phyloP scores from a whole-genome alignment of 345 rosid species.

The Ailanthus altissimus region DNA sequence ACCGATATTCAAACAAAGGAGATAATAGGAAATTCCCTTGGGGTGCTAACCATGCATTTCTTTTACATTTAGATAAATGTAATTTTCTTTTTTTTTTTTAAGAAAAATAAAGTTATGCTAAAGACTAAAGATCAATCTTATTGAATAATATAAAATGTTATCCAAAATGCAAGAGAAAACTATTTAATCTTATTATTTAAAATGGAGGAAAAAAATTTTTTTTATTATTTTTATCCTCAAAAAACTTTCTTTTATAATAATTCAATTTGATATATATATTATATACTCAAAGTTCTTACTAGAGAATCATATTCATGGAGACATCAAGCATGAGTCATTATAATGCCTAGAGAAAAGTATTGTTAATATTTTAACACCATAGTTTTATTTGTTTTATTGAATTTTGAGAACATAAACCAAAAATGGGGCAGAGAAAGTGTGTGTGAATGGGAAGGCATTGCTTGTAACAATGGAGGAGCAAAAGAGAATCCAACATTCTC shows the following conservation, averaged over 20 bases:
- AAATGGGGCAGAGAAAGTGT: constrained; percentile 8
- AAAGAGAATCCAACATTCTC: constrained; percentile 44
- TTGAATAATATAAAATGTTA: too few relatives aligned
- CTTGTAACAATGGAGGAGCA: constrained; percentile 21
- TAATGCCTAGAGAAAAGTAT: constrained; percentile 21
- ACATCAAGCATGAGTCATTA: too few relatives aligned
- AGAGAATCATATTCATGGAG: too few relatives aligned
- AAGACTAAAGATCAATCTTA: too few relatives aligned
- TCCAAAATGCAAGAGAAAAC: too few relatives aligned
- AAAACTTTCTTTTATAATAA: too few relatives aligned
- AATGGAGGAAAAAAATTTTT: too few relatives aligned
- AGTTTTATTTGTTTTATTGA: constrained; percentile 1
- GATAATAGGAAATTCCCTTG: constrained; percentile 31
- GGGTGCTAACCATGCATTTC: constrained; percentile 23
- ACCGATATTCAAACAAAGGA: constrained; percentile 26
- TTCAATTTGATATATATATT: too few relatives aligned
- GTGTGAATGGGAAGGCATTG: constrained; percentile 11
- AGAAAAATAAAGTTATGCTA: not conserved
- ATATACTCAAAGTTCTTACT: too few relatives aligned
- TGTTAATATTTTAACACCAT: not conserved
- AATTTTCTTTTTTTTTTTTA: not conserved
- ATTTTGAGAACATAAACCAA: not conserved
- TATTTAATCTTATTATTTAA: too few relatives aligned
- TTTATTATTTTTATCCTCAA: too few relatives aligned
- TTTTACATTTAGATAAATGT: constrained; percentile 1